Evolutionary conservation across 129 eudicot species (phyloP).

Genomic region (Tagetes erecta): DNA sequence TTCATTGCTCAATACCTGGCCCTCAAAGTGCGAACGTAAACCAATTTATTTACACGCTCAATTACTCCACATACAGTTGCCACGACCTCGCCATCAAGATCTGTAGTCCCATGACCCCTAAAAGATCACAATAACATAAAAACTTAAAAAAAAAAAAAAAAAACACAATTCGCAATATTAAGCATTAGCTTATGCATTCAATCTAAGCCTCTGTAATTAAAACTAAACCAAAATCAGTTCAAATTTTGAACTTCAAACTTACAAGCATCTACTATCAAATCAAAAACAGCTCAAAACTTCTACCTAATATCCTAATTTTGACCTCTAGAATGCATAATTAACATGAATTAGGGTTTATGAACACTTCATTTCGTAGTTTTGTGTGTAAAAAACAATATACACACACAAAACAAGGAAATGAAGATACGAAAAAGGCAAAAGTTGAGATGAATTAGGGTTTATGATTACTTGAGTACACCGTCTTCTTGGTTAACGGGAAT

Average conservation of each 20-base stretch:
- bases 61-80: conserved; percentile 93
- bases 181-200: not conserved
- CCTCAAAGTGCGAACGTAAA: conserved; percentile 74
- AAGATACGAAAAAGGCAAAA: not conserved
- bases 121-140: not conserved
- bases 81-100: conserved; percentile 71
- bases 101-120: conserved; percentile 91
- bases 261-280: not conserved
- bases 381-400: not conserved
- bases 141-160: not conserved
- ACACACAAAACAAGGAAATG: not conserved
- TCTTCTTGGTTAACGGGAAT: conserved; percentile 84
- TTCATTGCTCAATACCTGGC: conserved; percentile 54
- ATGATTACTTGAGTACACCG: conserved; percentile 74
- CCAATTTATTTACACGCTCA: conserved; percentile 84
- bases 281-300: not conserved
- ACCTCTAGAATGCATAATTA: not conserved
- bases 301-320: not conserved
- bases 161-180: not conserved
- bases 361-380: no score
- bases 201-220: not conserved
- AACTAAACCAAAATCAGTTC: not conserved
- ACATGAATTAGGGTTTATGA: no score
- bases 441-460: not conserved
- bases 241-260: not conserved